These are phyloP conservation scores for Parietaria judaica DNA, from an alignment of 306 rosid species.

Conservation along the genomic window DNA sequence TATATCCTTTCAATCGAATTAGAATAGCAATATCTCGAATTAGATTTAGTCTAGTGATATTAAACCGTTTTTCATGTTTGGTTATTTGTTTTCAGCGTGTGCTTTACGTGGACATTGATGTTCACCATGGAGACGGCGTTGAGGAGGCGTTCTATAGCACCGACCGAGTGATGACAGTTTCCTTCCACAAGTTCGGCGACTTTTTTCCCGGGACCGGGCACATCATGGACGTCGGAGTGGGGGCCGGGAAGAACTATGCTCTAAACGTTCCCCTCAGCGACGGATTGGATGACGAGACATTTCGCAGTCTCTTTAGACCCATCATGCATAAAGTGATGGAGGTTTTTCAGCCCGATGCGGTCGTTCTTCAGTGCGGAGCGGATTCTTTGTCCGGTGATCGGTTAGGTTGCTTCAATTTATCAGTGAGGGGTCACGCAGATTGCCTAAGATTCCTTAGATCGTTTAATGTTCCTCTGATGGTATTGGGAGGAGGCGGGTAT, in stretches of 20 bases:
- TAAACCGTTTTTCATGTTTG: neutral
- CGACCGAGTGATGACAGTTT: constrained; percentile 87
- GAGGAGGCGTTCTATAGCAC: constrained; percentile 97
- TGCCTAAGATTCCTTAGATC: constrained; percentile 82
- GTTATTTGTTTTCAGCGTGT: constrained; percentile 57
- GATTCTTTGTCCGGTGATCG: constrained; percentile 84
- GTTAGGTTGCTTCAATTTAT: constrained; percentile 86
- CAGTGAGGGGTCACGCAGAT: constrained; percentile 88
- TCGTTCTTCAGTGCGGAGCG: constrained; percentile 91
- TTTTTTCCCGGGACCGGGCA: constrained; percentile 94
- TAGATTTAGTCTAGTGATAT: neutral
- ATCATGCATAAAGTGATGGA: constrained; percentile 75
- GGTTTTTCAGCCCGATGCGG: constrained; percentile 77
- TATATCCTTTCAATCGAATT: too few species aligned
- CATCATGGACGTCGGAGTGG: constrained; percentile 57
- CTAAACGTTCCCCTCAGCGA: constrained; percentile 75
- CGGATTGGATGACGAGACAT: constrained; percentile 78
- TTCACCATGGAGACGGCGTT: constrained; percentile 96
- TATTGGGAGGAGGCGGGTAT: constrained; percentile 93
- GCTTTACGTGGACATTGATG: constrained; percentile 74
- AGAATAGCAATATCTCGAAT: too few species aligned
- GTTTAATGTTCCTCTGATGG: constrained; percentile 77
- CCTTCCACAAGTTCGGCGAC: constrained; percentile 85
- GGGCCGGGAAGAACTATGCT: constrained; percentile 73
- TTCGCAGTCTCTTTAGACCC: constrained; percentile 65